These are phyloP conservation scores for Trichoderma reesei DNA, from an alignment of 495 filamentous ascomycete genomes.

Conservation along the genomic window DNA sequence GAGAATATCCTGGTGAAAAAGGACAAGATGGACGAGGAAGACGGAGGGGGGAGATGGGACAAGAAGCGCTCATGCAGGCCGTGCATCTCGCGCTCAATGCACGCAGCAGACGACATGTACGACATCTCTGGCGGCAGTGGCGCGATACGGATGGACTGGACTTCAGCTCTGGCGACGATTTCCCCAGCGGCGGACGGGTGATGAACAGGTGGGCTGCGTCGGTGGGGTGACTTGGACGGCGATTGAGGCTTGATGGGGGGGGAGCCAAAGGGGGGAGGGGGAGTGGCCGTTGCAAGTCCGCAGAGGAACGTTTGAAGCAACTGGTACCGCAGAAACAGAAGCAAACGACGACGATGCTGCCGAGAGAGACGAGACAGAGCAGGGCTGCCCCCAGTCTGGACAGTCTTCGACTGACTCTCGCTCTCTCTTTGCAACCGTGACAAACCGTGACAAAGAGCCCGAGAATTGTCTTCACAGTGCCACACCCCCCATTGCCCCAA, in stretches of 20 bases:
- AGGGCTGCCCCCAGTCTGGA: not conserved
- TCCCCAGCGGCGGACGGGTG: not conserved
- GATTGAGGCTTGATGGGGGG: not conserved
- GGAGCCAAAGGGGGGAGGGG: no score
- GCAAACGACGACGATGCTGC: not conserved
- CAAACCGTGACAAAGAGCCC: not conserved
- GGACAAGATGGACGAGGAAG: not conserved
- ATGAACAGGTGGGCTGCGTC: slow-evolving; percentile 2
- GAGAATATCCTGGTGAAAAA: not conserved
- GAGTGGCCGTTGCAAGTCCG: not conserved
- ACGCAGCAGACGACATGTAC: not conserved
- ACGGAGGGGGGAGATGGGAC: not conserved
- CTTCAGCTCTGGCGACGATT: not conserved
- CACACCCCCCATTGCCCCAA: no score
- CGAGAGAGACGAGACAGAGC: not conserved
- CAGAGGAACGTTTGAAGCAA: not conserved
- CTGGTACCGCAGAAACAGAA: not conserved
- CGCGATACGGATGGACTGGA: not conserved
- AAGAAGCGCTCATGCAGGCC: not conserved
- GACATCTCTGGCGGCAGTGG: slow-evolving; percentile 5
- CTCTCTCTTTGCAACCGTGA: slow-evolving; percentile 4
- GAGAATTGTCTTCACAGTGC: not conserved
- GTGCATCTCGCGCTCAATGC: not conserved
- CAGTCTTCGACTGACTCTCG: not conserved
- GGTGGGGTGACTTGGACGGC: not conserved